These are phyloP conservation scores for Ramularia collo-cygni DNA, from an alignment of 2,329 filamentous ascomycete species.

Conservation along the genomic window DNA sequence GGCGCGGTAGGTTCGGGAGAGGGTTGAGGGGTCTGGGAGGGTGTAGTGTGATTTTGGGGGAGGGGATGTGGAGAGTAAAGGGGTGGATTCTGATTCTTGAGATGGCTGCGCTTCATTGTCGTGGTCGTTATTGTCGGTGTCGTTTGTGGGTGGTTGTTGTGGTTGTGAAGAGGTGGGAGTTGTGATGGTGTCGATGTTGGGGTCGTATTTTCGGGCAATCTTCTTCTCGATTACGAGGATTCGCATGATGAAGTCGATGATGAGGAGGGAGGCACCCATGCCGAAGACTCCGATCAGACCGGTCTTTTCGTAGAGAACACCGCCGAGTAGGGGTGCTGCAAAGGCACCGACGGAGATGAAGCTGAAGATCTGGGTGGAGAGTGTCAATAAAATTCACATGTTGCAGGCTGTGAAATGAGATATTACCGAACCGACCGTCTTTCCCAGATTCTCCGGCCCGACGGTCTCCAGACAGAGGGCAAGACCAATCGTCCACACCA, in stretches of 20 bases:
- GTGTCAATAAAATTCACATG: not conserved
- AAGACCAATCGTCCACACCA: conserved; percentile 55
- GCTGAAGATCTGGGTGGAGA: conserved; percentile 43
- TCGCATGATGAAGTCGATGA: conserved; percentile 54
- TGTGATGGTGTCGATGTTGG: conserved; percentile 20
- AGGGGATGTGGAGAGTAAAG: conserved; percentile 30
- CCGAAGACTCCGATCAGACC: conserved; percentile 55
- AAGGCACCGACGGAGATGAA: conserved; percentile 53
- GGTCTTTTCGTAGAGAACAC: conserved; percentile 52
- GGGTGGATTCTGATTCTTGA: conserved; percentile 12
- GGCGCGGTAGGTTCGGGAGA: conserved; percentile 32
- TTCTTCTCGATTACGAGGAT: conserved; percentile 58
- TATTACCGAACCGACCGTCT: conserved; percentile 51
- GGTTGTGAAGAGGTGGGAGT: conserved; percentile 13
- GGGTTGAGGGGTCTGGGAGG: conserved; percentile 34
- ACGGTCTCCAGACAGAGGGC: conserved; percentile 56
- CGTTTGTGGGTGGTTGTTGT: too few species aligned
- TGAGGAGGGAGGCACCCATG: conserved; percentile 48
- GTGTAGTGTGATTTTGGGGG: conserved; percentile 37
- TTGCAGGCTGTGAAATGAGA: not conserved
- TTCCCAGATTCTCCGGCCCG: conserved; percentile 50
- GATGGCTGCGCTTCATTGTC: conserved; percentile 15
- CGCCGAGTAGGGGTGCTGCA: conserved; percentile 52
- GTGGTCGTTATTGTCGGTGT: conserved; percentile 6
- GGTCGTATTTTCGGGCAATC: conserved; percentile 42